Base-by-base conservation (phyloP, 108 stramenopile species). In the Schizochytrium sp. region DNA sequence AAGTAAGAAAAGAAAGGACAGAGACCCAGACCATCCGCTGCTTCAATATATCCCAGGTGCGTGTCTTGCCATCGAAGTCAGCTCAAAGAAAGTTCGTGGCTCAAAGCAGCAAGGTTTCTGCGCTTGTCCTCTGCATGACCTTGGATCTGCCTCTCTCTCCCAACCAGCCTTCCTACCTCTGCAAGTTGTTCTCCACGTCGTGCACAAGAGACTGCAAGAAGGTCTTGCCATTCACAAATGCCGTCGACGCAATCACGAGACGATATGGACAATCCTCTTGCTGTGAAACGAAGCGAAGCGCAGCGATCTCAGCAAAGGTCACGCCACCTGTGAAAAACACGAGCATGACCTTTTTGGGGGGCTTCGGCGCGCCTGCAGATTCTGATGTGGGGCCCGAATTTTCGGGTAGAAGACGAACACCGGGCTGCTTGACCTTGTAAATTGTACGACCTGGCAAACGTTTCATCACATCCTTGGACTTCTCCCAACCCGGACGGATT, bases 261-360 rank as follows among this genome's bases (percentile, higher is more conserved):
- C 48, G 76, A 45, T 83, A 83, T 4, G 76, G 76, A 4, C 76
- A 83, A 23, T 83, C 76, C 3, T 4, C 76, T 23, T 83, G 48
- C 48, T 23, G 45, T 3, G 48, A 53, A 6, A 83, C 6, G 28
- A 83, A 83, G n/a, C 76, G 45, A 16, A 83, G 51, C 25, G 76
- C 76, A 6, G 76, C 19, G 23, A 83, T 83, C 51, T 83, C 76
- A 6, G 76, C 76, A 53, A 83, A 83, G 19, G 76, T 83, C 8
- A 83, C 76, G 12, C 76, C 76, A 23, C 76, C 76, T 21, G 76
- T 83, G 51, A 83, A 83, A 45, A 83, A 83, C 16, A 83, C 76
- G 19, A 83, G 45, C 76, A 83, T 83, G 6, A 83, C 76, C 28
- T 83, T 83, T 45, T 83, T 83, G 23, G 16, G 19, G 43, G 19